A percentile compares a stretch with the other conserved stretches of the same genome.
phyloP scores from a whole-genome alignment of 1,139 yeast species.

The Debaryomyces coudertii region DNA sequence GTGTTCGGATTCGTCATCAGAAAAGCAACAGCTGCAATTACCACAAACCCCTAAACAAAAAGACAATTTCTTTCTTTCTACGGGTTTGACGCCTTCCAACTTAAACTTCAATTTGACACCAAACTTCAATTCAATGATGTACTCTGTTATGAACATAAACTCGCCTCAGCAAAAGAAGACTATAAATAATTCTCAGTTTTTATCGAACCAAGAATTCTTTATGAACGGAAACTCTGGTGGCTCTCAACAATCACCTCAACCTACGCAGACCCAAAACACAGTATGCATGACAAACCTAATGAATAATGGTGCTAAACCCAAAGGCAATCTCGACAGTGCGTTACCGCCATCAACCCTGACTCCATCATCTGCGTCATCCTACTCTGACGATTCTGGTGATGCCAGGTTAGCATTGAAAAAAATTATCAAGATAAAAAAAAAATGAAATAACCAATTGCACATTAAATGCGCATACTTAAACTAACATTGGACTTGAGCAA shows the following conservation, averaged over 20 bases:
- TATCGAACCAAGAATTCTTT: conserved; percentile 37
- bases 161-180: conserved; percentile 36
- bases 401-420: conserved; percentile 47
- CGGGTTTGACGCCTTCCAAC: conserved; percentile 39
- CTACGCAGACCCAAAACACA: conserved; percentile 16
- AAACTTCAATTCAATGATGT: conserved; percentile 48
- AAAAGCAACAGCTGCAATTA: conserved; percentile 14
- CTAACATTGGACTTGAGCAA: not conserved
- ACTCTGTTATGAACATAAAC: conserved; percentile 39
- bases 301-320: conserved; percentile 16
- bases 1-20: conserved; percentile 14
- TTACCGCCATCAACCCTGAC: conserved; percentile 9
- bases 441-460: conserved; percentile 12
- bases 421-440: conserved; percentile 40
- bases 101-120: conserved; percentile 44
- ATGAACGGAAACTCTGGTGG: conserved; percentile 17
- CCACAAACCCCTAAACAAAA: conserved; percentile 45
- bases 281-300: conserved; percentile 27
- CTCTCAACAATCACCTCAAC: conserved; percentile 6
- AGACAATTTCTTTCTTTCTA: conserved; percentile 33
- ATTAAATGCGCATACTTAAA: not conserved
- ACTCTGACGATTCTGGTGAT: conserved; percentile 39
- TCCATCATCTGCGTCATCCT: conserved; percentile 14
- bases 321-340: not conserved
- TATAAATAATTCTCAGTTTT: conserved; percentile 25